Base-by-base conservation (phyloP, 1,284 basidiomycete genomes). In the Sphaerobolus stellatus region DNA sequence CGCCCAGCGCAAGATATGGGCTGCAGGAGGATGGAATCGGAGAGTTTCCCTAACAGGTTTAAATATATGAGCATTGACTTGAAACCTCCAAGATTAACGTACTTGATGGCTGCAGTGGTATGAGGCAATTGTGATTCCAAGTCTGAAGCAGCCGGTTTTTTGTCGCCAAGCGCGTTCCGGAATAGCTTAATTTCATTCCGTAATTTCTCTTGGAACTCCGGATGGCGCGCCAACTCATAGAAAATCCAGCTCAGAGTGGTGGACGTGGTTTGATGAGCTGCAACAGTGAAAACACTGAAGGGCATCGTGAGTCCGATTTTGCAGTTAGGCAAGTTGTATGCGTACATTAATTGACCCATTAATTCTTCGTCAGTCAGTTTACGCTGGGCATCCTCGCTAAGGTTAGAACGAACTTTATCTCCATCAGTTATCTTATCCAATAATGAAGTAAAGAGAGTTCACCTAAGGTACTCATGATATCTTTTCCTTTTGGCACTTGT, bases 331-430 rank as follows among this genome's bases (percentile, higher is more conserved):
- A n/a, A 33, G 28, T 29, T 11, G 13, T 45, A 36, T 20, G 46
- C 50, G 27, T 13, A 51, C 50, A 27, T 43, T 75, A 86, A 79
- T 62, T 84, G 80, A 11, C 80, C 67, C 2, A 80, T 58, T 59
- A 84, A 64, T 56, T 83, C 84, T 28, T 76, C 73, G 28, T 82
- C 76, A 5, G 61, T 74, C 52, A 86, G 64, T 52, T 69, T 71
- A 22, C 68, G 67, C 54, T 70, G 74, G 45, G 71, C 71, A 8
- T 77, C 67, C 43, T 78, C 70, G 4, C 75, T 74, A 40, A 69
- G 69, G 57, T 84, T 84, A 6, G 81, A 80, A 61, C 74, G 76
- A 41, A 83, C 83, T 83, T 48, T 0, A n/a, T n/a, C n/a, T n/a
- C n/a, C n/a, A n/a, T 38, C 36, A 38, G 3, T 38, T 22, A 38